Evolutionary conservation across 2,329 filamentous ascomycete species (phyloP).

Genomic region (Colletotrichum camelliae): DNA sequence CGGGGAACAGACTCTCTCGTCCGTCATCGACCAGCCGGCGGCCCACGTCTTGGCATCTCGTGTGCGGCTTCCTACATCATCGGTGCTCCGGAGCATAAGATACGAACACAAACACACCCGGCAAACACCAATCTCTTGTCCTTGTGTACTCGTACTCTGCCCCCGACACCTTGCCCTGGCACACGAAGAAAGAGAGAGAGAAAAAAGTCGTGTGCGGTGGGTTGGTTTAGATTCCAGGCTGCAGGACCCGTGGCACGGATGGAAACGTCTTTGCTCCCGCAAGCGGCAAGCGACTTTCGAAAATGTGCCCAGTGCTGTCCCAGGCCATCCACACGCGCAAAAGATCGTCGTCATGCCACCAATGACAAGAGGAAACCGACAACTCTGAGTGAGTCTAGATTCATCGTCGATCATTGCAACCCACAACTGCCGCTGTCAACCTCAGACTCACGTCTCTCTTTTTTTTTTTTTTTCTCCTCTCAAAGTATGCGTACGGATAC

Average conservation of each 20-base stretch:
- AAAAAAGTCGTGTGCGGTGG: not conserved
- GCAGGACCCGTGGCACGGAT: constrained; percentile 11
- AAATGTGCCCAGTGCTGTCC: not conserved
- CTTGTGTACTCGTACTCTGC: not conserved
- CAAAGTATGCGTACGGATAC: not conserved
- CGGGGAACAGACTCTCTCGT: not conserved
- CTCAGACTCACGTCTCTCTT: not conserved
- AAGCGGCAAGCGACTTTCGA: not conserved
- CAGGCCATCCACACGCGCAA: not conserved
- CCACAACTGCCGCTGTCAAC: not conserved
- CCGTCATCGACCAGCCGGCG: not conserved
- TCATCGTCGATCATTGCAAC: not conserved
- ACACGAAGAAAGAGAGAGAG: not conserved
- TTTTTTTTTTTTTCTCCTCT: not conserved
- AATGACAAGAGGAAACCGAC: not conserved
- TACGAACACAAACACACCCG: not conserved
- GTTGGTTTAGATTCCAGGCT: not conserved
- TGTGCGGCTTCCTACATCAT: not conserved
- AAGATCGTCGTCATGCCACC: not conserved
- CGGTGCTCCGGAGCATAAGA: not conserved
- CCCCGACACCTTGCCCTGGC: not conserved
- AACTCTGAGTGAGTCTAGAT: not conserved
- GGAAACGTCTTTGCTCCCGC: constrained; percentile 14
- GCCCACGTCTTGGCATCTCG: not conserved
- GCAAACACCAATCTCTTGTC: not conserved